Conservation (phyloP, 176 grass and related monocot species). For the Oryza meyeriana region DNA sequence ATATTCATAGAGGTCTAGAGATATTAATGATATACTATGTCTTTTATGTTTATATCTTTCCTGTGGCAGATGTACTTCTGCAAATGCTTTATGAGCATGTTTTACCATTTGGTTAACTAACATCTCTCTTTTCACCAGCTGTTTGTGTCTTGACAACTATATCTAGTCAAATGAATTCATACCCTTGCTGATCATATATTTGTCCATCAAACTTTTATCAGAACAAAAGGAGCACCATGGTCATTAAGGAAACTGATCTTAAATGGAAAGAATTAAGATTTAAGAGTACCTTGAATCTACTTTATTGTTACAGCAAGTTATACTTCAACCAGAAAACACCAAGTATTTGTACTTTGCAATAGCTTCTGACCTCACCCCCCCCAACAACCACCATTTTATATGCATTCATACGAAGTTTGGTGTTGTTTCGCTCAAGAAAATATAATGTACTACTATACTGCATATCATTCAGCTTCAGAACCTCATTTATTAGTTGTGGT, state of each 20-base stretch:
- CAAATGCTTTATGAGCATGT: background rate
- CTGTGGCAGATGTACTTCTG: background rate
- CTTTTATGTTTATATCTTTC: background rate
- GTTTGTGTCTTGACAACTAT: background rate
- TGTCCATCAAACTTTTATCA: background rate
- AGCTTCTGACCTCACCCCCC: background rate
- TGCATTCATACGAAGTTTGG: background rate
- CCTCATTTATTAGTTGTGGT: background rate
- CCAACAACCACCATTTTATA: too few relatives aligned
- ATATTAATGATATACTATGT: background rate
- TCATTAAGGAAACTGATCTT: background rate
- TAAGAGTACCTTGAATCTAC: background rate
- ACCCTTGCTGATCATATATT: background rate
- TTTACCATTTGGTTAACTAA: background rate
- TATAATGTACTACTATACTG: background rate
- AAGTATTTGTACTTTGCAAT: background rate
- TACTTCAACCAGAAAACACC: background rate
- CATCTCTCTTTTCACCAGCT: background rate
- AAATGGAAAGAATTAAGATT: background rate
- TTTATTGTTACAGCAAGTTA: conserved; percentile 2
- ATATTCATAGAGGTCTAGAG: background rate
- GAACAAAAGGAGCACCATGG: background rate
- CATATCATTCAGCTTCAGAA: background rate
- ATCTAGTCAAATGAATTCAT: conserved; percentile 2
- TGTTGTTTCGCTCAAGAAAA: background rate